Evolutionary conservation across 1,284 basidiomycete genomes (phyloP).

Genomic region (Vanrija humicola): DNA sequence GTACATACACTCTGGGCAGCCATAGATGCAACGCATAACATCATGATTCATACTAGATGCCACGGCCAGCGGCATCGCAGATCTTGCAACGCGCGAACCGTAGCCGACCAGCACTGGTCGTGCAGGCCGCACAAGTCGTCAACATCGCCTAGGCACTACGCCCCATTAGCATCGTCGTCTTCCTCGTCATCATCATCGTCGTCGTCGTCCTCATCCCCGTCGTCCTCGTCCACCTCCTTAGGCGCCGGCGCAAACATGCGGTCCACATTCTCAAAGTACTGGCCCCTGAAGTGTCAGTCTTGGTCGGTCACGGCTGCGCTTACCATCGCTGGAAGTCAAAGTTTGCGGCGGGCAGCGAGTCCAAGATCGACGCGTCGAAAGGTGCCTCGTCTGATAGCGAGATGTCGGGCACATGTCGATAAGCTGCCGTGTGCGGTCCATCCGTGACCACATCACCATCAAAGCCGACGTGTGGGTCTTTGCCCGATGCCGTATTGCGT

Average conservation of each 20-base stretch:
- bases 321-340: slow-evolving; percentile 66
- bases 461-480: slow-evolving; percentile 1
- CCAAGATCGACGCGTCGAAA: slow-evolving; percentile 66
- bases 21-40: too few species aligned
- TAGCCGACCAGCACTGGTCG: too few species aligned
- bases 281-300: slow-evolving; percentile 3
- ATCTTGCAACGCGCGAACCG: too few species aligned
- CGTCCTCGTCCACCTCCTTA: background rate
- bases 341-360: slow-evolving; percentile 75
- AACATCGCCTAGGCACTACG: background rate
- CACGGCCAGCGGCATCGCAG: too few species aligned
- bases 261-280: slow-evolving; percentile 21
- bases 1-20: too few species aligned
- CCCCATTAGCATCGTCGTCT: background rate
- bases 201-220: background rate
- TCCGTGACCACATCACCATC: slow-evolving; percentile 2
- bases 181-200: background rate
- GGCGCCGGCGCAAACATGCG: slow-evolving; percentile 1
- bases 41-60: too few species aligned
- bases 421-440: slow-evolving; percentile 8
- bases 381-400: background rate
- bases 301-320: background rate
- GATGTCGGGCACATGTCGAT: slow-evolving; percentile 5
- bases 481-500: slow-evolving; percentile 5
- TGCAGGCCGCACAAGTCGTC: too few species aligned